These are phyloP conservation scores for Combretum micranthum DNA, from an alignment of 345 rosid species.

Conservation along the genomic window DNA sequence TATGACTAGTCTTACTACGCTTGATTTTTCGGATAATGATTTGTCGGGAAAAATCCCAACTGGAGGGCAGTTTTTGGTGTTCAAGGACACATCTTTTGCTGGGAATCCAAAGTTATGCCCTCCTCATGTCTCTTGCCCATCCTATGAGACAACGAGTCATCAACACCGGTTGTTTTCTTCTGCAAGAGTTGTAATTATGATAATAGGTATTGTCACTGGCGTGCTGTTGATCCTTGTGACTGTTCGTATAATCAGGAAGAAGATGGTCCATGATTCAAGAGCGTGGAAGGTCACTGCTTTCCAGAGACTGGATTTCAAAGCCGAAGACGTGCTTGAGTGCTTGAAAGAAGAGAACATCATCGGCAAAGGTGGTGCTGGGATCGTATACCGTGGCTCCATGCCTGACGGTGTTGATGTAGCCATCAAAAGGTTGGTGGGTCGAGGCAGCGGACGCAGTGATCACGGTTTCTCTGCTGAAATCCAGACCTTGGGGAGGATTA, in stretches of 20 bases:
- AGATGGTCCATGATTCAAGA: conserved; percentile 31
- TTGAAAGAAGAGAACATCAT: conserved; percentile 82
- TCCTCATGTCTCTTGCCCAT: conserved; percentile 37
- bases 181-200: conserved; percentile 35
- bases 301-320: conserved; percentile 68
- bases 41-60: conserved; percentile 54
- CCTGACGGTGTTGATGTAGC: conserved; percentile 62
- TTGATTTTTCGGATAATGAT: conserved; percentile 69
- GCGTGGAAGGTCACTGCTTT: conserved; percentile 85
- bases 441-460: conserved; percentile 53
- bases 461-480: conserved; percentile 94
- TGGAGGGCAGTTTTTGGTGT: conserved; percentile 72
- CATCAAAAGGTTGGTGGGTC: conserved; percentile 64
- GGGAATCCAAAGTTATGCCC: conserved; percentile 69
- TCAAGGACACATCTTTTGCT: conserved; percentile 54
- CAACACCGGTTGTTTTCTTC: conserved; percentile 27
- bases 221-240: conserved; percentile 36
- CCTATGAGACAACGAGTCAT: conserved; percentile 18
- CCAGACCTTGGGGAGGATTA: conserved; percentile 70
- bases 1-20: conserved; percentile 72
- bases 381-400: conserved; percentile 84
- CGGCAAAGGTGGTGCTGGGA: conserved; percentile 94
- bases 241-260: conserved; percentile 39
- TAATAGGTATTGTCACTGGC: conserved; percentile 30
- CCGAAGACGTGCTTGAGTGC: conserved; percentile 74